These are phyloP conservation scores for Cudoniella acicularis DNA, from an alignment of 495 filamentous ascomycete species.

Conservation along the genomic window DNA sequence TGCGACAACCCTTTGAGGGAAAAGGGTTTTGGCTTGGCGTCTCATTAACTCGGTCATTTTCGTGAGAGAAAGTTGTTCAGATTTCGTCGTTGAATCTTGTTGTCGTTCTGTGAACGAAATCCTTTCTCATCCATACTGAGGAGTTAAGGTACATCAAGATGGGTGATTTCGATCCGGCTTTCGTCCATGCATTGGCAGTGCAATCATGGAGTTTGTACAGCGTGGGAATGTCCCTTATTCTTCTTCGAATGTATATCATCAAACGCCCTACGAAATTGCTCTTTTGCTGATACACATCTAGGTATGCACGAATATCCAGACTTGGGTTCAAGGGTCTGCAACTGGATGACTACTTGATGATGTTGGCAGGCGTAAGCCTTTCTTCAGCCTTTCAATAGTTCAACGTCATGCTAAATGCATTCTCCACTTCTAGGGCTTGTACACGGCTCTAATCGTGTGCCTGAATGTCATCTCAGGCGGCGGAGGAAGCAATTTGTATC, in stretches of 20 bases:
- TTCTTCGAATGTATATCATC: slow-evolving; percentile 26
- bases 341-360: slow-evolving; percentile 35
- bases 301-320: slow-evolving; percentile 32
- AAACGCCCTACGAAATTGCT: not conserved
- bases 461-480: slow-evolving; percentile 40
- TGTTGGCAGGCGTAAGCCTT: slow-evolving; percentile 26
- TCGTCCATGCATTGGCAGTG: slow-evolving; percentile 17
- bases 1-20: not conserved
- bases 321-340: slow-evolving; percentile 27
- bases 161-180: slow-evolving; percentile 22
- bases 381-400: not conserved
- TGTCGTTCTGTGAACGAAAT: not conserved
- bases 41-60: not conserved
- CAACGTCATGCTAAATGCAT: not conserved
- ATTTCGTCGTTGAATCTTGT: too few relatives aligned
- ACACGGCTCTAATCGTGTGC: slow-evolving; percentile 37
- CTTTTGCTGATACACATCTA: slow-evolving; percentile 12
- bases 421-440: slow-evolving; percentile 14
- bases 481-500: slow-evolving; percentile 43
- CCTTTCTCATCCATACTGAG: too few relatives aligned
- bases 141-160: slow-evolving; percentile 3
- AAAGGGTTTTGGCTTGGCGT: not conserved
- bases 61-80: too few relatives aligned
- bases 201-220: slow-evolving; percentile 29
- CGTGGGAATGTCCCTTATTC: slow-evolving; percentile 26